Percentiles rank a stretch among this genome's conserved stretches.
Evolutionary conservation across 1,139 yeast species (phyloP).

Genomic region (Yarrowia galli): DNA sequence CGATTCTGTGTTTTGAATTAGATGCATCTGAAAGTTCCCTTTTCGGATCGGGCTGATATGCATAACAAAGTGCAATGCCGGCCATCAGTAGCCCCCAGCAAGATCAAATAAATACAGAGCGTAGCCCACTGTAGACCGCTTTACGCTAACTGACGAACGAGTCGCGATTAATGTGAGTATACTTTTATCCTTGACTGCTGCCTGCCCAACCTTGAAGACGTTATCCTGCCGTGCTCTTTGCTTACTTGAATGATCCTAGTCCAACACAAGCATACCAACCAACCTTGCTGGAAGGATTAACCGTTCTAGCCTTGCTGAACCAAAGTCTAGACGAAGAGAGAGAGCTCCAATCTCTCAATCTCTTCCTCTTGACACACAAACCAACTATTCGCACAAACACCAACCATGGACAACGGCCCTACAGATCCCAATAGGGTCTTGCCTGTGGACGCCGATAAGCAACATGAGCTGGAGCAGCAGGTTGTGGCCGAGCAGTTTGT

Average conservation of each 20-base stretch:
- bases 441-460: not conserved
- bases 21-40: conserved; percentile 33
- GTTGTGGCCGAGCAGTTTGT: no score
- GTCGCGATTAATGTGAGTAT: conserved; percentile 18
- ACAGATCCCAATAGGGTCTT: not conserved
- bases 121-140: not conserved
- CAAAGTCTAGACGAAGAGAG: not conserved
- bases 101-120: conserved; percentile 25
- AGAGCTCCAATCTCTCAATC: not conserved
- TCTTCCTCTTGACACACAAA: not conserved
- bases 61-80: conserved; percentile 27
- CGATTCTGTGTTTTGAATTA: conserved; percentile 13
- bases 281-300: conserved; percentile 26
- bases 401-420: conserved; percentile 14
- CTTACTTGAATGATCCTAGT: not conserved
- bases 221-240: not conserved
- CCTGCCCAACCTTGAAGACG: no score
- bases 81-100: conserved; percentile 12
- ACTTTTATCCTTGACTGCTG: not conserved
- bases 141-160: conserved; percentile 17
- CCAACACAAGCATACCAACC: not conserved
- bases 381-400: not conserved
- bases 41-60: conserved; percentile 34
- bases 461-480: no score
- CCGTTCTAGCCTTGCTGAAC: conserved; percentile 26